Evolutionary conservation across 2,329 filamentous ascomycete genomes (phyloP), one percentile per base, ranked within the genome.

Genomic region (Ceratocystis papillata): DNA sequence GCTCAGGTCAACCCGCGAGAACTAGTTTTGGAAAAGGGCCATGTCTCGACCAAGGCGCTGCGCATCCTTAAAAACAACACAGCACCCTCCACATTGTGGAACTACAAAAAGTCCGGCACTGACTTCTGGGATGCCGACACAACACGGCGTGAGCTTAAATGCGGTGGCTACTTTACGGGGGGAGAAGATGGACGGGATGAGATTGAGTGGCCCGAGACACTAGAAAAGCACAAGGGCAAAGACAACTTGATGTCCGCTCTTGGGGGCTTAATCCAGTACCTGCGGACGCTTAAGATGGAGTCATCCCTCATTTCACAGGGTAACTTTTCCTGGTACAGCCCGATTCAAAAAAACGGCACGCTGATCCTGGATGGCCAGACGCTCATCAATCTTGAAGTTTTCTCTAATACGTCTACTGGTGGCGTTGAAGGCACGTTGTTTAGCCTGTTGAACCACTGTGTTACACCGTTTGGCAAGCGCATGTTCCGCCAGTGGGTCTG

Each of bases 61-160:
- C 88, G 94, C 2, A 96, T 99, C 55, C 79, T 99, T 70, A 99
- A 97, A 77, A 97, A 96, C 74, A 97, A 95, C 74, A 96, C 92
- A 0, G 83, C 85, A 0, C 92, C 91, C 0, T 96, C 89, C 0
- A 97, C 93, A 0, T 87, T 97, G 70, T 97, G 93, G 93, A 99
- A 96, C 71, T 84, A 93, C 71, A 78, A 96, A 67, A 97, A 96
- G 75, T 82, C 92, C 0, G 86, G 81, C 0, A 87, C 87, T 48
- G 94, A 99, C 73, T 99, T 99, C 73, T 94, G 92, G 89, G 85
- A 90, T 67, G 88, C 89, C 0, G 89, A 96, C 67, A 84, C 85
- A 59, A 88, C 92, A 0, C 81, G 88, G 37, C 87, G 89, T 61
- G 94, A 96, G 73, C 83, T 99, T 46, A 86, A 88, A 70, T 86